phyloP scores from a whole-genome alignment of 306 rosid species.

The Casuarina cunninghamiana region DNA sequence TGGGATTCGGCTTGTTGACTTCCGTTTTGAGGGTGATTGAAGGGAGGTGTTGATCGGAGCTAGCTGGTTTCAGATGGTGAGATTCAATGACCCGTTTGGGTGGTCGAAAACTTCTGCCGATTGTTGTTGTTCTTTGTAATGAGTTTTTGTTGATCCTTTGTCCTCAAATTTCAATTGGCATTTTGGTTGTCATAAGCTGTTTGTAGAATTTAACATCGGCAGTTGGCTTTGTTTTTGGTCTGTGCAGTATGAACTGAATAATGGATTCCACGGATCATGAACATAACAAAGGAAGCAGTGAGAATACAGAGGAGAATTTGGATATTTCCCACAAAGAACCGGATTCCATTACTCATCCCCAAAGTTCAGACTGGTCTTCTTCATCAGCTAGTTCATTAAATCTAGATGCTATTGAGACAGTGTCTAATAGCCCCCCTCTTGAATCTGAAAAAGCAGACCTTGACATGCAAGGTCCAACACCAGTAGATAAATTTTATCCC shows the following conservation, averaged over 20 bases:
- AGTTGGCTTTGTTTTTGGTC: not conserved
- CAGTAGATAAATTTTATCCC: slow-evolving; percentile 20
- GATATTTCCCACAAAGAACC: slow-evolving; percentile 28
- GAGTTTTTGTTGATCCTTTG: not conserved
- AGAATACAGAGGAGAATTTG: slow-evolving; percentile 39
- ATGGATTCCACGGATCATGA: slow-evolving; percentile 38
- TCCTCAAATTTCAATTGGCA: not conserved
- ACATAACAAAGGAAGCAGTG: slow-evolving; percentile 30
- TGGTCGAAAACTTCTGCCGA: not conserved
- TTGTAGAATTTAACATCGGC: not conserved
- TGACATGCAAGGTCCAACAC: not conserved
- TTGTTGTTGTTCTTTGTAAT: not conserved
- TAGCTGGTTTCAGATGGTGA: not conserved
- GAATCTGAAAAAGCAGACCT: slow-evolving; percentile 16
- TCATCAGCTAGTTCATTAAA: slow-evolving; percentile 38
- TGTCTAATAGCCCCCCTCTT: not conserved
- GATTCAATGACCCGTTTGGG: too few species aligned
- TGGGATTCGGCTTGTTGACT: not conserved
- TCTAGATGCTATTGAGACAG: slow-evolving; percentile 13
- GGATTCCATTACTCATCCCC: not conserved
- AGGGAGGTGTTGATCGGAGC: not conserved
- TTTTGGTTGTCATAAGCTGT: not conserved
- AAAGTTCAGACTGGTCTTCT: slow-evolving; percentile 24
- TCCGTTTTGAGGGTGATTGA: not conserved
- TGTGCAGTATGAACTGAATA: not conserved